These are phyloP conservation scores for Dactylellina parvicollis DNA, from an alignment of 2,329 filamentous ascomycete species.

Conservation along the genomic window DNA sequence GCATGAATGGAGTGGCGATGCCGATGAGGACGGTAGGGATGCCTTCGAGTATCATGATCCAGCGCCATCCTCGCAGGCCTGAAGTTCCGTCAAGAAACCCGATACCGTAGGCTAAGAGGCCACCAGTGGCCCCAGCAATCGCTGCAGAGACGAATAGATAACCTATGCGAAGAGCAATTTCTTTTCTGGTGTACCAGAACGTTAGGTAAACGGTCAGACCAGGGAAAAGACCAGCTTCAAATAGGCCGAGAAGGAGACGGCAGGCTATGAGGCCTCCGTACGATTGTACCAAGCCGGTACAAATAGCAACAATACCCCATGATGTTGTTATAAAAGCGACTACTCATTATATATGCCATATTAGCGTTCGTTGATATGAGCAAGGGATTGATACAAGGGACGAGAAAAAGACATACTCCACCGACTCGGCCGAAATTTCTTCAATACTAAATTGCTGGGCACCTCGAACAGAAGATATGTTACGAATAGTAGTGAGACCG, in stretches of 20 bases:
- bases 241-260: constrained; percentile 73
- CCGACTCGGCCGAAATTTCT: constrained; percentile 70
- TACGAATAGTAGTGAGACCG: constrained; percentile 74
- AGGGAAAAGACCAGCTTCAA: constrained; percentile 77
- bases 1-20: constrained; percentile 67
- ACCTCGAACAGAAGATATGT: constrained; percentile 71
- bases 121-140: constrained; percentile 76
- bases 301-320: constrained; percentile 73
- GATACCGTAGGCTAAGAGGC: constrained; percentile 77
- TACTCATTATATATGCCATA: constrained; percentile 58
- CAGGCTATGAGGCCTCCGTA: constrained; percentile 75
- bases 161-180: constrained; percentile 76
- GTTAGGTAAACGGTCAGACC: constrained; percentile 76
- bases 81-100: constrained; percentile 75
- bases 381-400: background rate
- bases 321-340: constrained; percentile 71
- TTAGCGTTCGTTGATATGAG: constrained; percentile 55
- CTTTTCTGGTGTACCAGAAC: constrained; percentile 78
- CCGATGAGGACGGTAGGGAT: constrained; percentile 69
- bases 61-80: constrained; percentile 75
- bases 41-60: constrained; percentile 73
- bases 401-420: constrained; percentile 63
- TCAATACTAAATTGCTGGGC: constrained; percentile 72
- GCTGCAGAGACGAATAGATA: constrained; percentile 78
- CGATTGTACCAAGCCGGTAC: constrained; percentile 73